A percentile compares a stretch with the other conserved stretches of the same genome.
These are phyloP conservation scores for Helianthus tuberosus DNA, from an alignment of 129 eudicot species.

Conservation along the genomic window DNA sequence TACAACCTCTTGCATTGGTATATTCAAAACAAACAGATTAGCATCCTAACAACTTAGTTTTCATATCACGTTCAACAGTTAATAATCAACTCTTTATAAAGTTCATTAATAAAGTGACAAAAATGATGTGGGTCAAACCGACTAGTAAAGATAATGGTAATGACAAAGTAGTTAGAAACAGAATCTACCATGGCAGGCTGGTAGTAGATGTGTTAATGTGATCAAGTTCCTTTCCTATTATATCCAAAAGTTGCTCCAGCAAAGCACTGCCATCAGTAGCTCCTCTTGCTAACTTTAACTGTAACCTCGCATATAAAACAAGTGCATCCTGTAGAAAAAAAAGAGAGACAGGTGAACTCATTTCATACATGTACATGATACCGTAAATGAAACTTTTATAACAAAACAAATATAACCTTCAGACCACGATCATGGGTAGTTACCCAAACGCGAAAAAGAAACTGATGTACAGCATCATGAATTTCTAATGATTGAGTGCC, in stretches of 20 bases:
- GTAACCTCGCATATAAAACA: constrained; percentile 74
- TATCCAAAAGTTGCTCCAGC: constrained; percentile 76
- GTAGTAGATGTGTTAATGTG: constrained; percentile 52
- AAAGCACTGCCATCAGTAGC: constrained; percentile 62
- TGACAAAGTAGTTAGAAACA: constrained; percentile 20
- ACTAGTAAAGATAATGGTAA: constrained; percentile 8
- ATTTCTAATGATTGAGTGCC: constrained; percentile 70
- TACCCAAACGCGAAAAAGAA: constrained; percentile 73
- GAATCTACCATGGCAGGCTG: constrained; percentile 51
- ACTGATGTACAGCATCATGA: constrained; percentile 72
- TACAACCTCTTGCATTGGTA: not conserved
- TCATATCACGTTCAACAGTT: not conserved
- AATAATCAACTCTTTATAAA: not conserved
- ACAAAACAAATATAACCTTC: constrained; percentile 48
- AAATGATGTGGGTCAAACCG: not conserved
- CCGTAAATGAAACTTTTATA: not conserved
- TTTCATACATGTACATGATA: constrained; percentile 13
- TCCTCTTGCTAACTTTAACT: constrained; percentile 74
- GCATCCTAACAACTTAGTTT: not conserved
- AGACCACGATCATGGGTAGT: constrained; percentile 73
- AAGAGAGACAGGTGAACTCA: constrained; percentile 1
- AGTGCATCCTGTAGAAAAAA: constrained; percentile 62
- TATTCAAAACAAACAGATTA: not conserved
- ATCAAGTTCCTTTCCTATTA: constrained; percentile 80
- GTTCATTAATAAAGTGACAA: not conserved